phyloP scores from a whole-genome alignment of 768 basidiomycete genomes.

The Fomitopsis pulvina region DNA sequence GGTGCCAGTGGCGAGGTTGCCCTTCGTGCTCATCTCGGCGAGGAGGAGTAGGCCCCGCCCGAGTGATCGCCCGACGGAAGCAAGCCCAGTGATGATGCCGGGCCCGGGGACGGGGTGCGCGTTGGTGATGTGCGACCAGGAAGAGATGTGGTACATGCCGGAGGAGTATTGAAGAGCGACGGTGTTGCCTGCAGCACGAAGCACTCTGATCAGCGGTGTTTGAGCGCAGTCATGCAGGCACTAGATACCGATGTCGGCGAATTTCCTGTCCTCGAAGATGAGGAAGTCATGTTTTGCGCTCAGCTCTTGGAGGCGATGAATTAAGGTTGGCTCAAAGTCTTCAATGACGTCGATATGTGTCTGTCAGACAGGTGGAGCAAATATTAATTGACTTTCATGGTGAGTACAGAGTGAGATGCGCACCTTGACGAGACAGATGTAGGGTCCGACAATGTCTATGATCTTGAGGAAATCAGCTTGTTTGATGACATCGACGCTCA shows the following conservation, averaged over 20 bases:
- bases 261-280: slow-evolving; percentile 98
- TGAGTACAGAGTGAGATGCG: slow-evolving; percentile 19
- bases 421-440: slow-evolving; percentile 93
- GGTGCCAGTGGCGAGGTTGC: slow-evolving; percentile 71
- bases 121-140: slow-evolving; percentile 96
- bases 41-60: slow-evolving; percentile 85
- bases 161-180: slow-evolving; percentile 91
- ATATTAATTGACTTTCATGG: background rate
- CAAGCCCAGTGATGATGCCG: slow-evolving; percentile 85
- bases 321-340: slow-evolving; percentile 74
- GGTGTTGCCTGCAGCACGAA: slow-evolving; percentile 73
- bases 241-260: slow-evolving; percentile 89
- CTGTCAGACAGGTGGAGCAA: slow-evolving; percentile 37
- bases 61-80: slow-evolving; percentile 78
- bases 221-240: background rate
- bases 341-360: slow-evolving; percentile 96
- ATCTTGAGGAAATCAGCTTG: slow-evolving; percentile 75
- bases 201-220: background rate
- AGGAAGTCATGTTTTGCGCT: slow-evolving; percentile 83
- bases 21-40: slow-evolving; percentile 94
- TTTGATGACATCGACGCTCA: slow-evolving; percentile 91
- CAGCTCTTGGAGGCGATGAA: slow-evolving; percentile 62
- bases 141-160: slow-evolving; percentile 89
- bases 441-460: slow-evolving; percentile 83
- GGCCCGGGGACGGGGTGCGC: slow-evolving; percentile 97